Percentiles rank a stretch among this genome's conserved stretches.
Evolutionary conservation across 1,139 yeast genomes (phyloP).

Genomic region (Saccharomyces pastorianus): DNA sequence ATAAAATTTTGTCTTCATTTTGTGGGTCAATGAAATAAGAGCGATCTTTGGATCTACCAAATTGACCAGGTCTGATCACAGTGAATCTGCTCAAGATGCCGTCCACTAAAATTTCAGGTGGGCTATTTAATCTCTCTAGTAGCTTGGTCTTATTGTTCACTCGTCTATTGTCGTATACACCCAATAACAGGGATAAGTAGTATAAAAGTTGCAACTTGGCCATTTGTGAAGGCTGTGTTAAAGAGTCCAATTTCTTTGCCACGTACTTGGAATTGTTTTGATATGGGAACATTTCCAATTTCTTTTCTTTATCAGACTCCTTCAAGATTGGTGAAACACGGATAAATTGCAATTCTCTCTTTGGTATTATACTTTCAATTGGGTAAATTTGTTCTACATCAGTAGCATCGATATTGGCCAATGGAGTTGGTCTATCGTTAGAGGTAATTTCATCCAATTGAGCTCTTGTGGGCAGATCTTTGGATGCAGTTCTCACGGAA

Average conservation of each 20-base stretch:
- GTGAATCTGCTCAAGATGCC: constrained; percentile 67
- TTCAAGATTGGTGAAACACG: constrained; percentile 51
- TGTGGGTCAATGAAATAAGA: constrained; percentile 79
- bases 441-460: constrained; percentile 43
- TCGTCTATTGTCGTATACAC: constrained; percentile 69
- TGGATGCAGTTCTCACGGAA: constrained; percentile 63
- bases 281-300: constrained; percentile 56
- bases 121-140: constrained; percentile 53
- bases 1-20: constrained; percentile 75
- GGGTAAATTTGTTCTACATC: constrained; percentile 79
- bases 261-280: constrained; percentile 45
- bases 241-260: constrained; percentile 39
- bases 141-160: constrained; percentile 52
- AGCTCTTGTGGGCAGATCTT: constrained; percentile 60
- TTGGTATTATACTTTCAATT: constrained; percentile 58
- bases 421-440: constrained; percentile 76
- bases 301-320: constrained; percentile 42
- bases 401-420: constrained; percentile 66
- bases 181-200: constrained; percentile 71
- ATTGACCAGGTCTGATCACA: constrained; percentile 51
- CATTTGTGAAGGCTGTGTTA: constrained; percentile 41
- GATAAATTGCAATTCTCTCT: constrained; percentile 53
- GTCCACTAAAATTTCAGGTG: constrained; percentile 64
- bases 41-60: constrained; percentile 68
- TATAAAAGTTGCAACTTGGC: constrained; percentile 62